Base-by-base conservation (phyloP, 1,284 basidiomycete species). In the Cutaneotrichosporon dermatis region DNA sequence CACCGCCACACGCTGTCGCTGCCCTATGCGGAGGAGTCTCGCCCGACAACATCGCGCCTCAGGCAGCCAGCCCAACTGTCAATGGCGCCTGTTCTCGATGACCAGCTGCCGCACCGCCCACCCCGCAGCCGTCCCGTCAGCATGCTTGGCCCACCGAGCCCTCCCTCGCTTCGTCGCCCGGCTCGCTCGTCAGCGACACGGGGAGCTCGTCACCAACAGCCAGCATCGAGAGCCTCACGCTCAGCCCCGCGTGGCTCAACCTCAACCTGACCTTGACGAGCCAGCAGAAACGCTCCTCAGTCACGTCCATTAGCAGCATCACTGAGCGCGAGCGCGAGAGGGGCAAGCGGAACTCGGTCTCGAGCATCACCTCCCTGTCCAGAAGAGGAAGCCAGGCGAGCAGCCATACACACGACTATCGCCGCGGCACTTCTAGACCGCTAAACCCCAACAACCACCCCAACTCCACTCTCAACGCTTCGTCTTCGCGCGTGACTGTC, bases 111-210 rank as follows among this genome's bases (percentile, higher is more conserved):
- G 4, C 43, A 51, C 11, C 56, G 51, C 4, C 50, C 44, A 2
- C 58, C 58, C 7, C 48, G 55, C 48, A 43, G 48, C 48, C 39
- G 58, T n/a, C 54, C 46, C 3, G 48, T 41, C 36, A 61, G 54
- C 44, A 50, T 58, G 39, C 54, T 59, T 9, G 59, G 58, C 40
- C 46, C 55, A 1, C 51, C 51, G 1, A 46, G 48, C 4, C 55
- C 60, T 4, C 25, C 12, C 40, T 61, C 4, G 51, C 40, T 11
- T 58, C 59, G 3, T 51, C 51, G 16, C 62, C 59, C 0, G 59
- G 59, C 45, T 55, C 56, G 37, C 36, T 64, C 13, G 42, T 60
- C 10, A 61, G 59, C 51, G 62, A 64, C 59, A 54, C 33, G n/a
- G 55, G 55, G 8, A 48, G 55, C 33, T 25, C 42, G 5, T 61